Conservation (phyloP, 2,329 filamentous ascomycete genomes). For the Cryphonectria radicalis region DNA sequence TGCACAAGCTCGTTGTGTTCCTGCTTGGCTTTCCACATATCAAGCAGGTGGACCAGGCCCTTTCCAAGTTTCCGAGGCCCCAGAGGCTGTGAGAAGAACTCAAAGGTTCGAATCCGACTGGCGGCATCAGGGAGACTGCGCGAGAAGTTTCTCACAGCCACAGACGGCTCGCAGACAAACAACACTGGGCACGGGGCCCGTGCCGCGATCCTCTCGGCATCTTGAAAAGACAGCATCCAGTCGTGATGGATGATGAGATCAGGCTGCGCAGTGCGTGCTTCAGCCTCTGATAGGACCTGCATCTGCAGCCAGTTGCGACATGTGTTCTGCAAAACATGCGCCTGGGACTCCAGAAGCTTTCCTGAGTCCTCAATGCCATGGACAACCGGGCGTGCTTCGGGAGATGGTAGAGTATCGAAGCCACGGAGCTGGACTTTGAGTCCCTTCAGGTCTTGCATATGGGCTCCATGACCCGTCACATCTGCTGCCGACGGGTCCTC, state of each 20-base stretch:
- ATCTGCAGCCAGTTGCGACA: constrained; percentile 42
- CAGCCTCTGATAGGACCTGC: constrained; percentile 32
- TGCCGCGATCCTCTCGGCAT: constrained; percentile 21
- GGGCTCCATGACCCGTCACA: constrained; percentile 37
- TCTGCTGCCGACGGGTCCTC: constrained; percentile 18
- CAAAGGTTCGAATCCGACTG: constrained; percentile 36
- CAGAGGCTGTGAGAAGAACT: constrained; percentile 46
- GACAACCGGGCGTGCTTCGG: constrained; percentile 5
- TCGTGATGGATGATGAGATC: constrained; percentile 36
- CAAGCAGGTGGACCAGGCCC: constrained; percentile 34
- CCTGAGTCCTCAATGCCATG: constrained; percentile 12
- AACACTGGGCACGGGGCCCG: constrained; percentile 31
- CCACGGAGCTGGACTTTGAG: constrained; percentile 38
- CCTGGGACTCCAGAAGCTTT: constrained; percentile 28
- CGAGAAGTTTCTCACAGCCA: constrained; percentile 36
- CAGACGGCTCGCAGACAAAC: constrained; percentile 40
- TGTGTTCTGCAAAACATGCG: constrained; percentile 33
- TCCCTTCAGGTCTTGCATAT: constrained; percentile 37
- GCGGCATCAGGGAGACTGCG: constrained; percentile 29
- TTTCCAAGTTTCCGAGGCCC: constrained; percentile 45
- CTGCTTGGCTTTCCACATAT: constrained; percentile 26
- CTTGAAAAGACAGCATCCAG: constrained; percentile 17
- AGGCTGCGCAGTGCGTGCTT: constrained; percentile 23
- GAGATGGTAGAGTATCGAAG: constrained; percentile 20
- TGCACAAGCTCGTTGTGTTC: constrained; percentile 11